Evolutionary conservation across 78 protist species (phyloP).

Genomic region (Chrysochromulina tobinii): DNA sequence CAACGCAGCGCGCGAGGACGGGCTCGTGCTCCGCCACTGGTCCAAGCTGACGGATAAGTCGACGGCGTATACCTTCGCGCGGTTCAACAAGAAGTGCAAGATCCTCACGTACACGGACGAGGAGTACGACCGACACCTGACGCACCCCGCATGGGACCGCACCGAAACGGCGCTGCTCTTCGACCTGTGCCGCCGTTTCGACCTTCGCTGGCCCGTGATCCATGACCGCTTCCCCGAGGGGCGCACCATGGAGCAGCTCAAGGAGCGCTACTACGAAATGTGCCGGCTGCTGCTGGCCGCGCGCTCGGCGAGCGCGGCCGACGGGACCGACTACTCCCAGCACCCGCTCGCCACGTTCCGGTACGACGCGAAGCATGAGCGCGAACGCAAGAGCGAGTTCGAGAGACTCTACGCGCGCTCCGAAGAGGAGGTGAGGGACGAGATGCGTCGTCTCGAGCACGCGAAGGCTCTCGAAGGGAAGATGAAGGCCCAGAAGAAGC

Average conservation of each 20-base stretch:
- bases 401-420: not conserved
- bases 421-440: not conserved
- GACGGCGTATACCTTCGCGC: not conserved
- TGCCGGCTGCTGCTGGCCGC: not conserved
- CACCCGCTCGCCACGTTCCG: not conserved
- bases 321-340: not conserved
- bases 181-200: not conserved
- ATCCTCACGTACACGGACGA: not conserved
- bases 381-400: not conserved
- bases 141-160: not conserved
- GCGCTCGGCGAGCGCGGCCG: not conserved
- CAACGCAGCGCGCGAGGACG: not conserved
- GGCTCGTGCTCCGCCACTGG: not conserved
- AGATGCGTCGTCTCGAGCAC: not conserved
- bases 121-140: not conserved
- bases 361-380: not conserved
- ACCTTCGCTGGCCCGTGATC: not conserved
- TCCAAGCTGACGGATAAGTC: not conserved
- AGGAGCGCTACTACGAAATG: constrained; percentile 6
- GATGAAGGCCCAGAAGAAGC: not conserved
- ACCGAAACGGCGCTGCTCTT: not conserved
- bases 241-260: not conserved
- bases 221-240: not conserved
- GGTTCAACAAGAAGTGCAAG: not conserved
- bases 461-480: not conserved